phyloP scores from a whole-genome alignment of 2,329 filamentous ascomycete species.

The Colletotrichum tabaci region DNA sequence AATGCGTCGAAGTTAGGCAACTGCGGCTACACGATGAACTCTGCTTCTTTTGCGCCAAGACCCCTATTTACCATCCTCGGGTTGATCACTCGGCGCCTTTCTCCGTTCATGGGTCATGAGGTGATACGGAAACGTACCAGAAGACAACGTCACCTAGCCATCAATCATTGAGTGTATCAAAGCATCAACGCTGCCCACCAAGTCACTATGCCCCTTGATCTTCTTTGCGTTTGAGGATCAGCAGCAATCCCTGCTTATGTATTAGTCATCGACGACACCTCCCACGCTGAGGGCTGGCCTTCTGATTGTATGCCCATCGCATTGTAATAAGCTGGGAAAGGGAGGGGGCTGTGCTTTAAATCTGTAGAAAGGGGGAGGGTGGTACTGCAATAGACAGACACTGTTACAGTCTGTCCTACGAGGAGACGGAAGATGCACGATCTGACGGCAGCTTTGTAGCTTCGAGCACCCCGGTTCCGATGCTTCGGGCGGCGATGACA shows the following conservation, averaged over 20 bases:
- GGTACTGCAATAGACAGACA: too few species aligned
- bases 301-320: background rate
- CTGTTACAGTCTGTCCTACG: too few species aligned
- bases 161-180: background rate
- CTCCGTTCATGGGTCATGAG: background rate
- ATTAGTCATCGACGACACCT: slow-evolving; percentile 2
- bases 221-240: slow-evolving; percentile 14
- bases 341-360: too few species aligned
- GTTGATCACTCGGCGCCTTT: background rate
- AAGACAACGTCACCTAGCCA: background rate
- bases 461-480: too few species aligned
- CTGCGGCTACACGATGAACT: slow-evolving; percentile 16
- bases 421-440: too few species aligned
- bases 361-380: too few species aligned
- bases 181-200: background rate
- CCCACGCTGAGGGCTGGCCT: background rate
- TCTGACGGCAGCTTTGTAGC: too few species aligned
- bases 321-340: background rate
- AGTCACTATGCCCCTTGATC: background rate
- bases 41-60: background rate
- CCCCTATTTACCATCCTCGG: background rate
- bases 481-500: too few species aligned
- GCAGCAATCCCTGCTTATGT: background rate
- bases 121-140: background rate
- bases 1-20: slow-evolving; percentile 16